Base-by-base conservation (phyloP, 108 stramenopile genomes). In the Fistulifera solaris region DNA sequence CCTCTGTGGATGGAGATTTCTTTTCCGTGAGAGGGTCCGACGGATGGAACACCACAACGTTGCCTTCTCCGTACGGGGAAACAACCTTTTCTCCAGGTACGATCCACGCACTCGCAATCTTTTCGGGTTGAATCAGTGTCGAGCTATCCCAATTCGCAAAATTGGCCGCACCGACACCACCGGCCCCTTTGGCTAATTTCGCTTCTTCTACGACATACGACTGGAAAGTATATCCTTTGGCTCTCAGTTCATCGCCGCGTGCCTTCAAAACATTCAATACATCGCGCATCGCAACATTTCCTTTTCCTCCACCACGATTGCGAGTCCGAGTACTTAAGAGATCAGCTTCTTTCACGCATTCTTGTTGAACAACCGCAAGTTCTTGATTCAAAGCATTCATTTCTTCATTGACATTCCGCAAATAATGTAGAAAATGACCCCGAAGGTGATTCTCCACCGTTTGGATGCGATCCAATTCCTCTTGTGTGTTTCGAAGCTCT, bases 1-100 rank as follows among this genome's bases (percentile, higher is more conserved):
- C 41, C 17, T 27, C 22, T 2, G 10, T 38, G 7, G 22, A 2
- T 25, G 43, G 2, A 13, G 18, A 11, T 4, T 51, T 23, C 12
- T 40, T 6, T 18, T 18, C 21, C 1, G 17, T 40, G 7, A 38
- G 50, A 15, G 38, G 47, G 21, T 38, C 38, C 1, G 64, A 42
- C 0, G 69, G 57, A 55, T 60, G 62, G 12, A 80, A 64, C 25
- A 65, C 48, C 10, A 81, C 40, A 14, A 83, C 87, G 2, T 40
- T 49, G 10, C 84, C 88, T 26, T 77, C 57, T 18, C 86, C 85
- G 15, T 77, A 85, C 6, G 83, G 78, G 31, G 85, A 80, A 19
- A 65, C 57, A 6, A 93, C 87, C 31, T 69, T 65, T 39, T 93
- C 83, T 23, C 86, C 90, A 18, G 76, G 67, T 4, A 86, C 68